These are phyloP conservation scores for Besnoitia besnoiti DNA, from an alignment of 169 alveolate genomes.

Conservation along the genomic window DNA sequence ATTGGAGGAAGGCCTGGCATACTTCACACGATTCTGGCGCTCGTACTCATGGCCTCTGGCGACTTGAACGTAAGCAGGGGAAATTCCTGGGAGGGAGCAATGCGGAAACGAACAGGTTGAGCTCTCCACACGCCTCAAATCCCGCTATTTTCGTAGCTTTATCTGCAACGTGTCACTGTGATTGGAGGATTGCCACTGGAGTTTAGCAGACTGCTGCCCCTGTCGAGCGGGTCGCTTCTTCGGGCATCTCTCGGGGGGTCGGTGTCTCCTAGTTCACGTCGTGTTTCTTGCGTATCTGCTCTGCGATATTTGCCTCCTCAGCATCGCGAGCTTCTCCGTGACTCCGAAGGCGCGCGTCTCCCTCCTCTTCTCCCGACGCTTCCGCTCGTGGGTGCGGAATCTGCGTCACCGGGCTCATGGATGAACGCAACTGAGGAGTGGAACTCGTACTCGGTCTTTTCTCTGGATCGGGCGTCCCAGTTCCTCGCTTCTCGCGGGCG, in stretches of 20 bases:
- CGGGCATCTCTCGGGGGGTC: not conserved
- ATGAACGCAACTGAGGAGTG: constrained; percentile 23
- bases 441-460: not conserved
- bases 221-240: no score
- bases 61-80: not conserved
- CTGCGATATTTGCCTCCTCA: not conserved
- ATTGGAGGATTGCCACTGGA: no score
- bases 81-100: no score
- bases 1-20: constrained; percentile 16
- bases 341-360: not conserved
- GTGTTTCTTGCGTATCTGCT: not conserved
- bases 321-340: not conserved
- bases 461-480: not conserved
- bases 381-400: not conserved
- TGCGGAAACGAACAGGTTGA: no score
- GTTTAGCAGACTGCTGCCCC: no score
- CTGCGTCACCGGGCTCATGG: not conserved
- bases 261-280: not conserved
- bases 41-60: constrained; percentile 28
- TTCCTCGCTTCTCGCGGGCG: not conserved
- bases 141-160: no score
- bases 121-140: no score
- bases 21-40: not conserved
- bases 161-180: no score
- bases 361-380: constrained; percentile 29